Evolutionary conservation across 441 rosid genomes (phyloP).

Genomic region (Erodium trifolium): DNA sequence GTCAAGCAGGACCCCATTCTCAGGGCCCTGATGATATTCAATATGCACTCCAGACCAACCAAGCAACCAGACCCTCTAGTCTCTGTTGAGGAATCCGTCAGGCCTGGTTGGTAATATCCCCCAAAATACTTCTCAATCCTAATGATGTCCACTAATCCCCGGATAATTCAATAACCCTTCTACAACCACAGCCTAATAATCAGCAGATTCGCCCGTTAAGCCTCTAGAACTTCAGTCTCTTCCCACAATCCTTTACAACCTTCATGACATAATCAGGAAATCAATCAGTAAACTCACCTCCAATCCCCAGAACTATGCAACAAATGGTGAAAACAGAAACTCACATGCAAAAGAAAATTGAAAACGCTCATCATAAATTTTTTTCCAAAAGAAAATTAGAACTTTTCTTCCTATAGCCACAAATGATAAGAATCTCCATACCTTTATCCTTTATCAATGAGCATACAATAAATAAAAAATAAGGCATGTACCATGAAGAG

Average conservation of each 20-base stretch:
- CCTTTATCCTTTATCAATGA: constrained; percentile 19
- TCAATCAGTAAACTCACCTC: constrained; percentile 4
- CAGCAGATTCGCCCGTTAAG: constrained; percentile 1
- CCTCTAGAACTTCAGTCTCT: constrained; percentile 9
- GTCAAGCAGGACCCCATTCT: constrained; percentile 99
- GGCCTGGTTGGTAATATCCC: constrained; percentile 22
- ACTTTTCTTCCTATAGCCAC: constrained; percentile 19
- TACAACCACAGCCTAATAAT: constrained; percentile 6
- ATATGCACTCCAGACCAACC: constrained; percentile 96
- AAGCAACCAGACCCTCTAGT: constrained; percentile 44
- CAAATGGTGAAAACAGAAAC: constrained; percentile 14
- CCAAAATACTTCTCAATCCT: neutral
- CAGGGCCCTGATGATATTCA: constrained; percentile 93
- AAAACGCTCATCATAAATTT: constrained; percentile 7
- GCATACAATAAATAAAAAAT: constrained; percentile 21
- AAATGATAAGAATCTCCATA: constrained; percentile 21
- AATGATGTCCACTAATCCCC: constrained; percentile 6
- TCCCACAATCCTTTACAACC: constrained; percentile 5
- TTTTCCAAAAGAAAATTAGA: too few relatives aligned
- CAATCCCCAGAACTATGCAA: constrained; percentile 7
- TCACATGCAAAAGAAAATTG: constrained; percentile 13
- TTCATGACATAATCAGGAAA: neutral
- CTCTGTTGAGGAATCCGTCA: constrained; percentile 57
- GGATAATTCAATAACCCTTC: constrained; percentile 8
- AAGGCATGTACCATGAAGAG: constrained; percentile 22